A percentile compares a stretch with the other conserved stretches of the same genome.
Evolutionary conservation across 345 rosid genomes (phyloP).

Genomic region (Eucalyptus erythrocorys): DNA sequence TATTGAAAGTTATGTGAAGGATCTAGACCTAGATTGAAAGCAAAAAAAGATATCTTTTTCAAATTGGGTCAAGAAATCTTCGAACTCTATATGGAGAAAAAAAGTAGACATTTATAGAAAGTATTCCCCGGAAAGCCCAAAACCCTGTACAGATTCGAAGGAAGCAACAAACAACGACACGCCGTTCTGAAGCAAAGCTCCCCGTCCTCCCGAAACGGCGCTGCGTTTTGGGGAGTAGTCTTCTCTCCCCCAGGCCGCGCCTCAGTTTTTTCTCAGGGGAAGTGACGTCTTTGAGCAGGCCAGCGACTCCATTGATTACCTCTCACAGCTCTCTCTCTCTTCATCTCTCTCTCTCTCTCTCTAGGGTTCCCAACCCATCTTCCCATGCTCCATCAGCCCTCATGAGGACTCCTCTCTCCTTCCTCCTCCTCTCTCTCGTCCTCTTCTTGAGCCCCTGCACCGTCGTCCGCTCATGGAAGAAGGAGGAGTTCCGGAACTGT

Average conservation of each 20-base stretch:
- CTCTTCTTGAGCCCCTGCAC: constrained; percentile 20
- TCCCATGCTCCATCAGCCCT: not conserved
- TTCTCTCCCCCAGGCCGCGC: not conserved
- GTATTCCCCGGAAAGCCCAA: not conserved
- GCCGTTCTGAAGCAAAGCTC: not conserved
- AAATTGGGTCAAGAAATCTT: not conserved
- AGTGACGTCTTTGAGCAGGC: not conserved
- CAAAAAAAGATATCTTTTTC: not conserved
- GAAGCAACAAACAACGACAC: not conserved
- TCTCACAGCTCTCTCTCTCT: not conserved
- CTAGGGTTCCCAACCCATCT: not conserved
- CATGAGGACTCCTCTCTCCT: constrained; percentile 12
- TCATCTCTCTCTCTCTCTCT: not conserved
- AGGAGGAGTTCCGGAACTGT: constrained; percentile 90
- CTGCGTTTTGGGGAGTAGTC: not conserved
- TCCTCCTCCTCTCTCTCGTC: constrained; percentile 16
- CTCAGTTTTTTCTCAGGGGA: not conserved
- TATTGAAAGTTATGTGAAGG: not conserved
- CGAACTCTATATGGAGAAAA: not conserved
- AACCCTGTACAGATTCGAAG: not conserved
- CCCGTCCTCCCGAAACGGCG: not conserved
- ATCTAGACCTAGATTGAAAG: not conserved
- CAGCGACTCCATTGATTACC: not conserved
- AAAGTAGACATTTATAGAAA: not conserved
- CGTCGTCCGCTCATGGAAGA: constrained; percentile 66